Conservation (phyloP, 441 rosid genomes). For the Bocquillonia castaneifolia region DNA sequence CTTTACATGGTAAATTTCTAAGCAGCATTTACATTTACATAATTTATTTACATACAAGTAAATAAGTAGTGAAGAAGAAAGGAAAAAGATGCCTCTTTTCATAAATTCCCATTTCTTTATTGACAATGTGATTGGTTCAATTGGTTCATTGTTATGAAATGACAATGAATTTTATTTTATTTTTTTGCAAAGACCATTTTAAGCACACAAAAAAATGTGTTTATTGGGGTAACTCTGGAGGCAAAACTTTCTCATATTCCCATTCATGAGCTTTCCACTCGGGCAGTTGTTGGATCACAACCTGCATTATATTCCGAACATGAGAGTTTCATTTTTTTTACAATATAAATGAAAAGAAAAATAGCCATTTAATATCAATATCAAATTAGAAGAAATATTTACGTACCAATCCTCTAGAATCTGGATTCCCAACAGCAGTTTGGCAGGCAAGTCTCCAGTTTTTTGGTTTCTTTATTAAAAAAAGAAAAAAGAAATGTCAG, state of each 20-base stretch:
- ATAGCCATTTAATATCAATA: neutral
- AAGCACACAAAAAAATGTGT: neutral
- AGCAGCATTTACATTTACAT: too few relatives aligned
- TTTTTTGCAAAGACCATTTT: too few relatives aligned
- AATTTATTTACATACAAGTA: too few relatives aligned
- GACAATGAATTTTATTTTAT: too few relatives aligned
- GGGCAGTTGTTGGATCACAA: conserved; percentile 78
- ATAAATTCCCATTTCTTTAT: too few relatives aligned
- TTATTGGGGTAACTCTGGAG: conserved; percentile 17
- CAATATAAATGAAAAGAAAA: too few relatives aligned
- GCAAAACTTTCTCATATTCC: conserved; percentile 37
- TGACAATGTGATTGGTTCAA: too few relatives aligned
- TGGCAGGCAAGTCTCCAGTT: conserved; percentile 87
- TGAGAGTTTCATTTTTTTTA: neutral
- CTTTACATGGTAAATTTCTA: too few relatives aligned
- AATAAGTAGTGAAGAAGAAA: too few relatives aligned
- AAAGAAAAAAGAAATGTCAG: neutral
- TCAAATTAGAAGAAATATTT: neutral
- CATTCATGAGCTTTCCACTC: conserved; percentile 97
- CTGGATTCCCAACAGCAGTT: conserved; percentile 68
- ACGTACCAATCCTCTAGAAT: conserved; percentile 71
- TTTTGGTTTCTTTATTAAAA: conserved; percentile 61
- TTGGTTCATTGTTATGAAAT: too few relatives aligned
- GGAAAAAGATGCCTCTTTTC: too few relatives aligned
- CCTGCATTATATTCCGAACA: conserved; percentile 32